Conservation (phyloP, 1,284 basidiomycete species). For the Hymenochaete sp. region DNA sequence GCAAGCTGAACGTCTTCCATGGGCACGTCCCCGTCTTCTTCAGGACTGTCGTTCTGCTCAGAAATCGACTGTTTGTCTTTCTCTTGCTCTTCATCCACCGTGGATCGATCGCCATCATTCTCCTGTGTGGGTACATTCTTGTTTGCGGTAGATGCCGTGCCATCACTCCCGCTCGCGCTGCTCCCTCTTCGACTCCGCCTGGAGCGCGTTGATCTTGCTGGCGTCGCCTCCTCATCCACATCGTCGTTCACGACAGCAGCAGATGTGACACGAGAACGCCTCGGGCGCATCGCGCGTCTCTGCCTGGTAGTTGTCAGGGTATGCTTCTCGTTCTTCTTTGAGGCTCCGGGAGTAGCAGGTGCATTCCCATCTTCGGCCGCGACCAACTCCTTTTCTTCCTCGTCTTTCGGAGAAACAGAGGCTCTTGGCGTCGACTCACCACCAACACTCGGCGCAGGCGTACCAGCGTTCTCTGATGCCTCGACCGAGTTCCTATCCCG, state of each 20-base stretch:
- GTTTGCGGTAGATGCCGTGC: slow-evolving; percentile 3
- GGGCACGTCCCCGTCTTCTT: not conserved
- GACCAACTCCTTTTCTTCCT: slow-evolving; percentile 9
- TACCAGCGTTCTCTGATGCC: slow-evolving; percentile 3
- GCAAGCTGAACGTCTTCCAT: not conserved
- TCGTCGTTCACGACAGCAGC: not conserved
- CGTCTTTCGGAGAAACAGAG: slow-evolving; percentile 1
- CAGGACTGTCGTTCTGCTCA: not conserved
- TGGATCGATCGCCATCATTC: not conserved
- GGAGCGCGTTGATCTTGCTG: slow-evolving; percentile 12
- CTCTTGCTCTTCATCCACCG: not conserved
- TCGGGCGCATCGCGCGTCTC: slow-evolving; percentile 11
- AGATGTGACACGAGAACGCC: slow-evolving; percentile 8
- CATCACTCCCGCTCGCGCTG: slow-evolving; percentile 14
- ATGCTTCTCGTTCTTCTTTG: no score
- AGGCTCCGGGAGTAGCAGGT: no score
- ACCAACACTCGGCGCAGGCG: slow-evolving; percentile 6
- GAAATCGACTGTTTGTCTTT: not conserved
- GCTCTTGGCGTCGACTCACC: not conserved
- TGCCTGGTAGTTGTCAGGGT: slow-evolving; percentile 4
- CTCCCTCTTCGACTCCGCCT: slow-evolving; percentile 8
- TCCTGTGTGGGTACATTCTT: slow-evolving; percentile 1
- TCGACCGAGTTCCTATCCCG: slow-evolving; percentile 3
- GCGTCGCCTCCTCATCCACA: slow-evolving; percentile 4
- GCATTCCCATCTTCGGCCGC: not conserved